These are phyloP conservation scores for Apiospora malaysiana DNA, from an alignment of 2,329 filamentous ascomycete species.

Conservation along the genomic window DNA sequence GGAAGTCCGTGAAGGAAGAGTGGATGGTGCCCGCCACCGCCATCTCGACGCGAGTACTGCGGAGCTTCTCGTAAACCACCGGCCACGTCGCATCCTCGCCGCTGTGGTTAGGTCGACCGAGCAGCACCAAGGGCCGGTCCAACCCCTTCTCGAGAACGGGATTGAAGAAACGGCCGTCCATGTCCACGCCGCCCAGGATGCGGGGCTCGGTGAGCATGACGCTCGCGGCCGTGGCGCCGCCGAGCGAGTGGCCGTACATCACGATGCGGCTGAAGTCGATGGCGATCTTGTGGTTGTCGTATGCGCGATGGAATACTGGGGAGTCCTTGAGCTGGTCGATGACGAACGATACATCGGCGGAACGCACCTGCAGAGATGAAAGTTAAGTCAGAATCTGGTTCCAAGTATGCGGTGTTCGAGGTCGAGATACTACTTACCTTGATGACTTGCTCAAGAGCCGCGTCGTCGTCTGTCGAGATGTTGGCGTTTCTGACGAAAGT, in stretches of 20 bases:
- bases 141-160: constrained; percentile 38
- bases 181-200: constrained; percentile 21
- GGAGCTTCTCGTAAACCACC: constrained; percentile 36
- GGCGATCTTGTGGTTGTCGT: not conserved
- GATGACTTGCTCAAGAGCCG: constrained; percentile 19
- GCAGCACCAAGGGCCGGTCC: constrained; percentile 38
- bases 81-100: constrained; percentile 41
- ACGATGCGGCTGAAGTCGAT: constrained; percentile 21
- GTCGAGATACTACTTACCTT: constrained; percentile 13
- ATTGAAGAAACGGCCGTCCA: constrained; percentile 29
- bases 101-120: constrained; percentile 39
- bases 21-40: constrained; percentile 36
- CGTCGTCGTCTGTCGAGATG: constrained; percentile 23
- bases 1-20: constrained; percentile 40
- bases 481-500: constrained; percentile 31
- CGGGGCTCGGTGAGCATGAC: constrained; percentile 20
- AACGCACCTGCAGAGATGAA: constrained; percentile 8
- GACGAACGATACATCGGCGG: constrained; percentile 25
- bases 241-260: constrained; percentile 26
- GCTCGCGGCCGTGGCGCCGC: constrained; percentile 21
- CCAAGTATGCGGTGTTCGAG: not conserved
- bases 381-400: not conserved
- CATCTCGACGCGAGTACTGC: constrained; percentile 34
- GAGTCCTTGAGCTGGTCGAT: constrained; percentile 24
- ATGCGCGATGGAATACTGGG: not conserved